Base-by-base conservation (phyloP, 257 asterid genomes). In the Knoxia roxburghii region DNA sequence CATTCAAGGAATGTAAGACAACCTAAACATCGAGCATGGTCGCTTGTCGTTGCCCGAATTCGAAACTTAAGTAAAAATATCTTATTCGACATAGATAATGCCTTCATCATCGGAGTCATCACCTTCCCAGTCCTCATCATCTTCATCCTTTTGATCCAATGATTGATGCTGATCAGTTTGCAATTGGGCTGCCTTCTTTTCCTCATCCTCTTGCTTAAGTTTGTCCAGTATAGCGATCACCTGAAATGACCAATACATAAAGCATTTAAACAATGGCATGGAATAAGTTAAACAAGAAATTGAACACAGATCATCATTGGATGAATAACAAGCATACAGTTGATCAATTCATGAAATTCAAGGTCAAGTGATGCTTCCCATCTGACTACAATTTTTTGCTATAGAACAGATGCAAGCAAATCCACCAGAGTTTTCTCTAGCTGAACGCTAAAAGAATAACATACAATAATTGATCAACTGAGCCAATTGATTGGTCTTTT, bases 171-270 rank as follows among this genome's bases (percentile, higher is more conserved):
- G 50, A 50, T 78, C 82, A 27, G 52, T 86, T 64, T 43, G 61
- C n/a, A 68, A 68, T 52, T 29, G n/a, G n/a, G n/a, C 40, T 24
- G 71, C 43, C 45, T 45, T 33, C 61, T 81, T 80, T 54, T 77
- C 82, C 75, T 79, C 76, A 18, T 67, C 88, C 82, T 94, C 99
- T 65, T 86, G 82, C 95, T 94, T 88, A n/a, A 94, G 70, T 61
- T 61, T 87, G 79, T 94, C 99, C 62, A 94, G 73, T 81, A 94
- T 94, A 67, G 96, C 91, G 71, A 90, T 83, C n/a, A 94, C 96
- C 99, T 94, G 88, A 75, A 80, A 68, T 3, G 41, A 24, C 15
- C 33, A 56, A 32, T 5, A 4, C 17, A 24, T 37, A 26, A 40
- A 63, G 68, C 10, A 20, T 26, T 23, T 43, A 18, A 68, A 18